These are phyloP conservation scores for Aspergillus bombycis DNA, from an alignment of 2,329 filamentous ascomycete species.

Conservation along the genomic window DNA sequence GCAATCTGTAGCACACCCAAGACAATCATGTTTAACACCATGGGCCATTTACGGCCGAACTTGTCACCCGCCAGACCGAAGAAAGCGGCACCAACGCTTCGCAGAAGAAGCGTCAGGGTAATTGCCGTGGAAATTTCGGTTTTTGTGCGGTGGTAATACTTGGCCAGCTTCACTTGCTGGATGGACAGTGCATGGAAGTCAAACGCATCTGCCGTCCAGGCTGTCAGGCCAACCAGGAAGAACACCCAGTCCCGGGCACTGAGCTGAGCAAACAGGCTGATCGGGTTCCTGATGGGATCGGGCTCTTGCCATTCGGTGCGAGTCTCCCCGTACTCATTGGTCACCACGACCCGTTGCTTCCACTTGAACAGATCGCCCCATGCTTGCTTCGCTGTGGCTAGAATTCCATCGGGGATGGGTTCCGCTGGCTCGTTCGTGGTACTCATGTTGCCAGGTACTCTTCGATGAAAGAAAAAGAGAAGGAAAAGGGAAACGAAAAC, in stretches of 20 bases:
- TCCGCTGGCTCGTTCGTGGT: slow-evolving; percentile 59
- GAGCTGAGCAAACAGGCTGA: slow-evolving; percentile 68
- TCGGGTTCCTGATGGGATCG: slow-evolving; percentile 68
- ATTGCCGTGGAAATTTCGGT: slow-evolving; percentile 69
- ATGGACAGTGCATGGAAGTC: slow-evolving; percentile 82
- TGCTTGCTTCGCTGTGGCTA: slow-evolving; percentile 67
- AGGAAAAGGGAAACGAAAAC: not conserved
- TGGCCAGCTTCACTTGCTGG: slow-evolving; percentile 71
- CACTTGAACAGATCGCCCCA: slow-evolving; percentile 69
- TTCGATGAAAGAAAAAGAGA: not conserved
- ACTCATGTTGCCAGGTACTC: slow-evolving; percentile 7
- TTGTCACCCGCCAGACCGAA: slow-evolving; percentile 80
- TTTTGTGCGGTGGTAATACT: slow-evolving; percentile 61
- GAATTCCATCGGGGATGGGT: slow-evolving; percentile 66
- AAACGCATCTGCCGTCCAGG: slow-evolving; percentile 82
- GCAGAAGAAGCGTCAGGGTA: slow-evolving; percentile 70
- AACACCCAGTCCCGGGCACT: slow-evolving; percentile 71
- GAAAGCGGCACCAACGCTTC: slow-evolving; percentile 72
- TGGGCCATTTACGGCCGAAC: slow-evolving; percentile 78
- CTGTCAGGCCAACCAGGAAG: slow-evolving; percentile 72
- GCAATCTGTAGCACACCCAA: slow-evolving; percentile 72
- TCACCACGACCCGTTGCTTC: slow-evolving; percentile 69
- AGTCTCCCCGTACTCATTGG: slow-evolving; percentile 61
- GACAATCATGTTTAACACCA: slow-evolving; percentile 78
- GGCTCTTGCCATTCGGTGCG: slow-evolving; percentile 70